A percentile compares a stretch with the other conserved stretches of the same genome.
phyloP scores from a whole-genome alignment of 495 filamentous ascomycete species.

The Penicillium mononematosum region DNA sequence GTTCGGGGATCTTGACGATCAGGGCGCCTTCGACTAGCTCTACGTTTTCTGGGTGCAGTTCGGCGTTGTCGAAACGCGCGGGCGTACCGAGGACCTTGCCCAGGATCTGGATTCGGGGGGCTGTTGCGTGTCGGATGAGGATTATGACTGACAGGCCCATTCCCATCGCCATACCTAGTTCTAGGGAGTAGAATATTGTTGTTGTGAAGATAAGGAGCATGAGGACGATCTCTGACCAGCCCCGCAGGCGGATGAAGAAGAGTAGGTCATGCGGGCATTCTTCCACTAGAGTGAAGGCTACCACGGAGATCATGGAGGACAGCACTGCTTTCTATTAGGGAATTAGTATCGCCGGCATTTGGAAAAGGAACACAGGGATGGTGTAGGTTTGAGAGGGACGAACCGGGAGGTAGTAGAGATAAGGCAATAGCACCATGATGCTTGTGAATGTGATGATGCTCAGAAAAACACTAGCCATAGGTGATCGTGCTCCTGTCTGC shows the following conservation, averaged over 20 bases:
- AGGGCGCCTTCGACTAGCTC: constrained; percentile 90
- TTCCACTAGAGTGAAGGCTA: constrained; percentile 91
- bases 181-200: constrained; percentile 90
- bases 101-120: constrained; percentile 94
- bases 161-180: constrained; percentile 83
- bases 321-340: constrained; percentile 78
- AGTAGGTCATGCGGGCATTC: constrained; percentile 87
- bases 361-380: not conserved
- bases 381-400: constrained; percentile 29
- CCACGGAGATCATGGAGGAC: constrained; percentile 90
- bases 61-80: constrained; percentile 82
- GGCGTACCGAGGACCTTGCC: constrained; percentile 79
- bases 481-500: constrained; percentile 85
- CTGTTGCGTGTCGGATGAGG: constrained; percentile 83
- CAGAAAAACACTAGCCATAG: constrained; percentile 85
- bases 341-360: not conserved
- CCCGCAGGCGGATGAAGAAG: constrained; percentile 85
- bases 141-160: constrained; percentile 85
- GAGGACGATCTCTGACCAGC: constrained; percentile 77
- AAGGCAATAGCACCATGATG: constrained; percentile 79
- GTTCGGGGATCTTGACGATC: constrained; percentile 96
- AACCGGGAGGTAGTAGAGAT: constrained; percentile 92
- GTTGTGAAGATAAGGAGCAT: constrained; percentile 87
- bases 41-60: constrained; percentile 68
- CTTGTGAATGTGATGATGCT: constrained; percentile 77